Evolutionary conservation across 257 asterid species (phyloP), one percentile per base, ranked within the genome.

Genomic region (Misopates orontium): DNA sequence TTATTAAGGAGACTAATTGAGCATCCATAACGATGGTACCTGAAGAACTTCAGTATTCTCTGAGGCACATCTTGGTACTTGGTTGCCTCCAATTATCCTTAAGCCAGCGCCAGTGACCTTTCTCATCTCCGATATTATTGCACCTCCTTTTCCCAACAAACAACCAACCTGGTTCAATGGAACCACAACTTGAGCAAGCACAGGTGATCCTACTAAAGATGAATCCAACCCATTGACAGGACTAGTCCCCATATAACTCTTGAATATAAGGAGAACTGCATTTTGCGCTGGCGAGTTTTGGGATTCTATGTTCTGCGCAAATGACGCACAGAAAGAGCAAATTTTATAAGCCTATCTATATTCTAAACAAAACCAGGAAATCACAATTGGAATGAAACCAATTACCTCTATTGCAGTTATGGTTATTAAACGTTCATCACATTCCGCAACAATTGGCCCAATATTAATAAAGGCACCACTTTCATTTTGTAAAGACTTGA

Each of bases 91-190:
- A 52, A 79, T 53, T 56, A 90, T 75, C 60, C 83, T 60, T 60
- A 83, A 72, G 62, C 83, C 72, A 69, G 97, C 75, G 76, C 85
- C 71, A 65, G 91, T 83, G 74, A 71, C 68, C 84, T 85, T 87
- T 75, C 96, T 85, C 82, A 85, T 87, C 82, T 82, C 87, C 20
- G 90, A 74, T 70, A 90, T 80, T 66, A 85, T 79, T 45, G 87
- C 28, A 13, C 95, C 95, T 59, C 91, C 91, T 79, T 82, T 83
- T 44, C 97, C 97, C 82, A 90, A 73, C 77, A 90, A 79, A 71
- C 95, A 87, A 64, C 95, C 95, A 67, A 81, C 91, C 75, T 85
- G 85, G 70, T 77, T 77, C 11, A 77, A 11, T 73, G 82, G 82
- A 24, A 85, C 83, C 54, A 80, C 63, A 69, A 90, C 69, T 68